These are phyloP conservation scores for Cocos nucifera DNA, from an alignment of 176 grass and related monocot species.

Conservation along the genomic window DNA sequence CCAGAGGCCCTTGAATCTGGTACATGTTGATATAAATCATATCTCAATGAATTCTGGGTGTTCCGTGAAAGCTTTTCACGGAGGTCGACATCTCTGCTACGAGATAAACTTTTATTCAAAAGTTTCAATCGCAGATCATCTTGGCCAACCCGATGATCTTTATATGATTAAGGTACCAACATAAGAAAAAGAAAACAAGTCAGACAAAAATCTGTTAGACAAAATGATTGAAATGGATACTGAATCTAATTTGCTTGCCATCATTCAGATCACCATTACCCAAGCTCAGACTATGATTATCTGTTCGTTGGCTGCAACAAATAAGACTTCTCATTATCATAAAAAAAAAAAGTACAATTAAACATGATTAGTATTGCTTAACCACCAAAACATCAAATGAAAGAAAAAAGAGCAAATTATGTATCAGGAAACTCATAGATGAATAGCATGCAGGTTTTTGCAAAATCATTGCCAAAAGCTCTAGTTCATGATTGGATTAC, in stretches of 20 bases:
- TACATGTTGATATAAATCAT: slow-evolving; percentile 27
- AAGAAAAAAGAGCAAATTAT: too few relatives aligned
- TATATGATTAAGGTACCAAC: slow-evolving; percentile 25
- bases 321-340: not conserved
- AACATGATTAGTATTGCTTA: too few relatives aligned
- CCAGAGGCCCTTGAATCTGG: slow-evolving; percentile 37
- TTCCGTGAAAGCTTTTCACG: slow-evolving; percentile 70
- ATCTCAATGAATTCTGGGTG: slow-evolving; percentile 23
- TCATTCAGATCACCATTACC: slow-evolving; percentile 32
- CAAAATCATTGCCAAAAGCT: too few relatives aligned
- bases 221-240: slow-evolving; percentile 9
- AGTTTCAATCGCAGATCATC: slow-evolving; percentile 78
- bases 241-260: slow-evolving; percentile 22
- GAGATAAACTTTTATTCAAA: slow-evolving; percentile 48
- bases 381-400: too few relatives aligned
- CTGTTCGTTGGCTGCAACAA: slow-evolving; percentile 40
- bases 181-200: slow-evolving; percentile 26
- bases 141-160: slow-evolving; percentile 37
- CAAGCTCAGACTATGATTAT: slow-evolving; percentile 27
- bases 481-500: too few relatives aligned
- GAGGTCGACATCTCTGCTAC: slow-evolving; percentile 50
- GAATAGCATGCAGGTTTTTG: too few relatives aligned
- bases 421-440: too few relatives aligned
- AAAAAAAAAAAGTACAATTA: not conserved
- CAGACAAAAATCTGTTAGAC: not conserved